Base-by-base conservation (phyloP, 140 eudicot genomes). In the Erigeron philadelphicus region DNA sequence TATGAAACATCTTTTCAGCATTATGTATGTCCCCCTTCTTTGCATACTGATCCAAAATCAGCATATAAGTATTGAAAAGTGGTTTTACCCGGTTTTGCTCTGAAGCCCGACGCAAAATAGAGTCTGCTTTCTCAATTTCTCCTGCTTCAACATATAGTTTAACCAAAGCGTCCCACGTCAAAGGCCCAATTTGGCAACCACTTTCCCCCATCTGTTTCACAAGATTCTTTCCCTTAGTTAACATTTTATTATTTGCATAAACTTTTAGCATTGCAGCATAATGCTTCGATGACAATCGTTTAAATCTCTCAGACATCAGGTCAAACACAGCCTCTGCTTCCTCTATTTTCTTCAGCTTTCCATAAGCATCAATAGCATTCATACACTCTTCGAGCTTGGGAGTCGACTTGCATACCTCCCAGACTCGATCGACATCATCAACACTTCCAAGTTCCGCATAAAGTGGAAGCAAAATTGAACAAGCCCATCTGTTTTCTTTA, bases 271-370 rank as follows among this genome's bases (percentile, higher is more conserved):
- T 74, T 45, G 50, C 18, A 11, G 79, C 48, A 58, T 77, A 93
- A 53, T 79, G 81, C 72, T 57, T 84, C 0, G 98, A 58, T 10
- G 88, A 8, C 4, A 82, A 73, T 60, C 55, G 70, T 60, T 76
- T 80, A 35, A 43, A 54, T 45, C 44, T 72, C 6, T 78, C 72
- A 40, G 65, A 8, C 84, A 77, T 19, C 47, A 56, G 66, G 17
- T 83, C 81, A 77, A 93, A 93, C 18, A 82, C 87, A 2, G 82
- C 85, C 66, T 93, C 98, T 4, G 96, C 96, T 72, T 89, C 82
- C 57, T 83, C 95, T 21, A 86, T 38, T 38, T 80, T 83, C 47
- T 83, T 78, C n/a, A 93, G 86, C 57, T 64, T 83, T 21, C 95
- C 98, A 78, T 73, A 93, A 35, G 98, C 95, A 54, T 76, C 81